Base-by-base conservation (phyloP, 148 eudicot species). In the Bassia scoparia region DNA sequence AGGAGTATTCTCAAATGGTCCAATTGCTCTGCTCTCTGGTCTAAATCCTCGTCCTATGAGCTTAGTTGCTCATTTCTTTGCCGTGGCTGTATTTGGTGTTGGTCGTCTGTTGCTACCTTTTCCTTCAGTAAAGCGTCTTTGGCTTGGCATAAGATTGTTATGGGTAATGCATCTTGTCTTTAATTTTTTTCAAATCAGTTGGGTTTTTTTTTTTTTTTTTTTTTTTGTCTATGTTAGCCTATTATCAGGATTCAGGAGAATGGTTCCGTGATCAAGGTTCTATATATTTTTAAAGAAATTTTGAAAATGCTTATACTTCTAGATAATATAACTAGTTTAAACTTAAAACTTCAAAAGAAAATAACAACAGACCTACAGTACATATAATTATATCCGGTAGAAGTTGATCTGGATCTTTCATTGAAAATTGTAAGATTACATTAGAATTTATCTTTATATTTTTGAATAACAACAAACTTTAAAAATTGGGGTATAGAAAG, bases 1-100 rank as follows among this genome's bases (percentile, higher is more conserved):
- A 71, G 95, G 95, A 27, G 88, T 83, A 55, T 89, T 79, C 67
- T 89, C 95, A 10, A 69, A 71, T 24, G 97, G 92, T 53, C 95
- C 95, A 8, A 64, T 88, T 38, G 86, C 86, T 69, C 82, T 91
- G 65, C 92, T 91, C 18, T 89, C 94, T 50, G 94, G 97, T 69
- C 82, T 91, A 30, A 87, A 89, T 65, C 90, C 94, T 67, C 72
- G 85, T 52, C 97, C 95, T 15, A 62, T 87, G 67, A 79, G 88
- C 79, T 78, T 89, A 75, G 90, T 87, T 60, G 83, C 81, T 81
- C 95, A 89, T 85, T 89, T 91, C 79, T 85, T 87, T 73, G 92
- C 95, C 70, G 92, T 89, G 21, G 95, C 92, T 62, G 66, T 89
- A 18, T 91, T 82, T 55, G 90, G 89, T 37, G 86, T 89, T 85